Conservation (phyloP, 148 eudicot genomes). For the Gaultheria prostrata region DNA sequence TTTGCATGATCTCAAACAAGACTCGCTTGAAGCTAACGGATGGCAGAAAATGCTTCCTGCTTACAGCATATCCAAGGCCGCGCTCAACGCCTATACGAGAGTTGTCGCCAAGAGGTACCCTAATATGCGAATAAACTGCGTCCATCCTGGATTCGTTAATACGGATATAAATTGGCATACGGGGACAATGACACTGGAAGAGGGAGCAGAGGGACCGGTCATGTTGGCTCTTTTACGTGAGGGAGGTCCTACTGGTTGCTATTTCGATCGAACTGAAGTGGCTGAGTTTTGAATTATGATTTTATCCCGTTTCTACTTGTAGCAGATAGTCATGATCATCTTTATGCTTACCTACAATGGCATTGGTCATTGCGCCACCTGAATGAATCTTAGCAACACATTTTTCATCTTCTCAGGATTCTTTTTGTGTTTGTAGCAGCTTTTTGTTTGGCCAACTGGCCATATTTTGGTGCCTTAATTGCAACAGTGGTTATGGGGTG, state of each 20-base stretch:
- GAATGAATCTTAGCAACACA: neutral
- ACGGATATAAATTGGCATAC: constrained; percentile 46
- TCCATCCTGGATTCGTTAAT: constrained; percentile 38
- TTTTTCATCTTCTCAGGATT: neutral
- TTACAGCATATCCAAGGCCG: constrained; percentile 45
- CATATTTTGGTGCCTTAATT: neutral
- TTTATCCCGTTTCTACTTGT: neutral
- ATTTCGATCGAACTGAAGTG: constrained; percentile 29
- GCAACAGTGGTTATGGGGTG: neutral
- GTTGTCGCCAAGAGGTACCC: constrained; percentile 39
- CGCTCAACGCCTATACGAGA: constrained; percentile 41
- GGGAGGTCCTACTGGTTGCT: constrained; percentile 38
- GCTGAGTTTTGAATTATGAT: constrained; percentile 29
- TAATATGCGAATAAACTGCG: constrained; percentile 38
- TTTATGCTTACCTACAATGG: neutral
- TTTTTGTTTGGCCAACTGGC: neutral
- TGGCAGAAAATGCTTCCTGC: constrained; percentile 49
- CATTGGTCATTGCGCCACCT: neutral
- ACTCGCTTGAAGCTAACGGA: constrained; percentile 34
- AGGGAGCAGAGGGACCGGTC: constrained; percentile 43
- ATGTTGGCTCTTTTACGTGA: constrained; percentile 38
- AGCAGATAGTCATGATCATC: neutral
- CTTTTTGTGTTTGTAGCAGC: neutral
- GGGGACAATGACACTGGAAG: constrained; percentile 38
- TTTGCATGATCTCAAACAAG: constrained; percentile 33